Evolutionary conservation across 2,329 filamentous ascomycete species (phyloP).

Genomic region (Aspergillus udagawae): DNA sequence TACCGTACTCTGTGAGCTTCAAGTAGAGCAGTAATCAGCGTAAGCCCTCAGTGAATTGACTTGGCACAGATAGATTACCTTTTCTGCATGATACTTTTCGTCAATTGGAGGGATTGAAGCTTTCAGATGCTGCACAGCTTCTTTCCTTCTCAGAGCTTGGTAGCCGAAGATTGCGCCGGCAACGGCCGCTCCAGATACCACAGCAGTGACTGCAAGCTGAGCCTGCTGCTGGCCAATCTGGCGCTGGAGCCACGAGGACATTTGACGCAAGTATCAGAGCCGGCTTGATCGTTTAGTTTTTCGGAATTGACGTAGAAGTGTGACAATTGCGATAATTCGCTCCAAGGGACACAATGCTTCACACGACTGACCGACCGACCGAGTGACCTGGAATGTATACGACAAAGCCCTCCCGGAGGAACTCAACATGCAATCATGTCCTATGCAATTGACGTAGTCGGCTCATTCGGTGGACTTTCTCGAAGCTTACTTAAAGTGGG

Average conservation of each 20-base stretch:
- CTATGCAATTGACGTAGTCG: not conserved
- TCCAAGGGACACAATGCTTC: not conserved
- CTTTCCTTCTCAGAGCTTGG: conserved; percentile 53
- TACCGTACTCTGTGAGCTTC: conserved; percentile 51
- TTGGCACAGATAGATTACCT: conserved; percentile 32
- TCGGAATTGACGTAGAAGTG: not conserved
- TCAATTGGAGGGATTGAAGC: conserved; percentile 57
- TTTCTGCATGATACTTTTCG: conserved; percentile 48
- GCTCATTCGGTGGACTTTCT: not conserved
- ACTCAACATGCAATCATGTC: not conserved
- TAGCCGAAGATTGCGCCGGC: conserved; percentile 54
- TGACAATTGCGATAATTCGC: not conserved
- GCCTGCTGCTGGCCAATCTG: conserved; percentile 38
- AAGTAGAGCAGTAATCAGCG: conserved; percentile 35
- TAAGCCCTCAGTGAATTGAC: not conserved
- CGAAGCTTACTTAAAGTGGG: not conserved
- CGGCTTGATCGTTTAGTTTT: not conserved
- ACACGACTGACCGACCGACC: not conserved
- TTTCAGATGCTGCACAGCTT: conserved; percentile 56
- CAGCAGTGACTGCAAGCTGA: conserved; percentile 41
- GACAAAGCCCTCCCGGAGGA: not conserved
- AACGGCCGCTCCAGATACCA: conserved; percentile 42
- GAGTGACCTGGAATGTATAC: not conserved
- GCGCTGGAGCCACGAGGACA: conserved; percentile 44
- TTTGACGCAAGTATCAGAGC: conserved; percentile 19